phyloP scores from a whole-genome alignment of 352 stramenopile genomes.

The Phytophthora tentaculata region DNA sequence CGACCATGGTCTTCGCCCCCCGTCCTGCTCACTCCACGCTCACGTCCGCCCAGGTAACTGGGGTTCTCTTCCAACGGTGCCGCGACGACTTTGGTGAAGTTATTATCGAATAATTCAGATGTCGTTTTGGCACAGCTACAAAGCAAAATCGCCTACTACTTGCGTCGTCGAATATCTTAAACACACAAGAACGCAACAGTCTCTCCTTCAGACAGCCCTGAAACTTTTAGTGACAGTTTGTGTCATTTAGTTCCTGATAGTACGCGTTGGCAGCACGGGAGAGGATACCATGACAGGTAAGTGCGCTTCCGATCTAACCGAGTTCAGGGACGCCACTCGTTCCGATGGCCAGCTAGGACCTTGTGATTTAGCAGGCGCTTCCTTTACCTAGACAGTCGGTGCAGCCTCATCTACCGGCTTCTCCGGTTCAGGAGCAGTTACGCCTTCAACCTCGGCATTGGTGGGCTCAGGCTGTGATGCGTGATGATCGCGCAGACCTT shows the following conservation, averaged over 20 bases:
- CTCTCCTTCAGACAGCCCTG: slow-evolving; percentile 6
- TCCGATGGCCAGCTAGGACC: slow-evolving; percentile 33
- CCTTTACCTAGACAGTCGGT: slow-evolving; percentile 18
- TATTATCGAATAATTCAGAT: background rate
- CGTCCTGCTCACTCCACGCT: background rate
- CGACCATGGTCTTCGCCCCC: background rate
- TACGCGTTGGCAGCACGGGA: slow-evolving; percentile 50
- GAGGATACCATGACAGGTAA: slow-evolving; percentile 35
- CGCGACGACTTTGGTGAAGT: background rate
- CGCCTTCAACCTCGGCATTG: slow-evolving; percentile 15
- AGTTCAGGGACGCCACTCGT: slow-evolving; percentile 38
- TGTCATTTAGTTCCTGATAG: slow-evolving; percentile 55
- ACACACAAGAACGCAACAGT: slow-evolving; percentile 36
- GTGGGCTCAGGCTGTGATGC: slow-evolving; percentile 15
- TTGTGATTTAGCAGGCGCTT: slow-evolving; percentile 29
- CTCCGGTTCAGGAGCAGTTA: slow-evolving; percentile 19
- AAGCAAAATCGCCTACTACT: slow-evolving; percentile 25
- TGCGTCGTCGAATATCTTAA: slow-evolving; percentile 41
- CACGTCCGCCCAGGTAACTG: background rate
- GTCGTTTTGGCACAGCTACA: slow-evolving; percentile 7
- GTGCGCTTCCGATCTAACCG: slow-evolving; percentile 22
- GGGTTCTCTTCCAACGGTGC: background rate
- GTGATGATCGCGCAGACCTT: too few relatives aligned
- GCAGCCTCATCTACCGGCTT: slow-evolving; percentile 17
- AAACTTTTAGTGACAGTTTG: background rate